Percentiles rank a stretch among this genome's conserved stretches.
phyloP scores from a whole-genome alignment of 345 rosid species.

The Pugionium cornutum region DNA sequence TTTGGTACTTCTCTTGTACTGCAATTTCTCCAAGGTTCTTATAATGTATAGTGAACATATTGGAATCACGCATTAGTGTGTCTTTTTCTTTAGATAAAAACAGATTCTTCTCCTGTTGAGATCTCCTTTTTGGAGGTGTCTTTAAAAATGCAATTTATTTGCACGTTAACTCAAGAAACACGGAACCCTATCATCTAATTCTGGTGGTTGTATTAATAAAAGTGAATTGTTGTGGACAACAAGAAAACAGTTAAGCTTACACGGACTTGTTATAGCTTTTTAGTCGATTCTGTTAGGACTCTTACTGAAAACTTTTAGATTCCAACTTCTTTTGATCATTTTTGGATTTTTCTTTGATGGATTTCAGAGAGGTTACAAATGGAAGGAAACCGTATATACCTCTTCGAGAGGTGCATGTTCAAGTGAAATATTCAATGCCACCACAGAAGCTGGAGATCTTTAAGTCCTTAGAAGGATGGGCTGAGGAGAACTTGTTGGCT shows the following conservation, averaged over 20 bases:
- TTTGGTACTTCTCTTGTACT: slow-evolving; percentile 21
- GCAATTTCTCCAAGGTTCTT: slow-evolving; percentile 3
- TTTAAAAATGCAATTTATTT: slow-evolving; percentile 20
- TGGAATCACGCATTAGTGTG: slow-evolving; percentile 15
- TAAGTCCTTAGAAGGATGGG: slow-evolving; percentile 52
- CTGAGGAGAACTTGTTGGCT: slow-evolving; percentile 47
- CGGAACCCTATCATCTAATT: slow-evolving; percentile 20
- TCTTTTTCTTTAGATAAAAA: not conserved
- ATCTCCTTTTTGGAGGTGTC: slow-evolving; percentile 28
- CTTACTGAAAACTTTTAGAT: not conserved
- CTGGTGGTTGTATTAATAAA: slow-evolving; percentile 10
- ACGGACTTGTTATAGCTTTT: not conserved
- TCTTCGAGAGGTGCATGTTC: slow-evolving; percentile 34
- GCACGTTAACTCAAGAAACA: slow-evolving; percentile 16
- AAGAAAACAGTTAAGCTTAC: too few species aligned
- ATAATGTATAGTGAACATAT: not conserved
- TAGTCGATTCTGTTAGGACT: slow-evolving; percentile 6
- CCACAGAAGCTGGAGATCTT: slow-evolving; percentile 65
- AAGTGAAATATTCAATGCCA: slow-evolving; percentile 52
- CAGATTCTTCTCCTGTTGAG: slow-evolving; percentile 26
- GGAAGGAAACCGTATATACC: slow-evolving; percentile 42
- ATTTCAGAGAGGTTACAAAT: slow-evolving; percentile 51
- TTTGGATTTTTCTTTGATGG: not conserved
- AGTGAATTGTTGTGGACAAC: too few species aligned
- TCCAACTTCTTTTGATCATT: not conserved